Percentiles rank a stretch among this genome's conserved stretches.
Evolutionary conservation across 352 stramenopile species (phyloP).

Genomic region (Pythium folliculosum): DNA sequence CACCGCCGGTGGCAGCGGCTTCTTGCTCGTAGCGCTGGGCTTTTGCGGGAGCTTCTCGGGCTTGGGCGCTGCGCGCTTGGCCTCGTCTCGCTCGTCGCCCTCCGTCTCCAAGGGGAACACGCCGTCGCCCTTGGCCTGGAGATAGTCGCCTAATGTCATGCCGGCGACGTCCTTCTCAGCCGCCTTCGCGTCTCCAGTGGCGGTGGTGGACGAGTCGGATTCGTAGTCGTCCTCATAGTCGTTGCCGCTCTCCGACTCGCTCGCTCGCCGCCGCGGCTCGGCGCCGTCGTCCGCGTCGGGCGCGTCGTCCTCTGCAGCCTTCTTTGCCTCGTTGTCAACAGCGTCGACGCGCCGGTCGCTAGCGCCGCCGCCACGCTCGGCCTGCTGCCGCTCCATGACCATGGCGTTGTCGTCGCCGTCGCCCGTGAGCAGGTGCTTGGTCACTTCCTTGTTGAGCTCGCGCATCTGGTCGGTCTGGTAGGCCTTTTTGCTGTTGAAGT

Average conservation of each 20-base stretch:
- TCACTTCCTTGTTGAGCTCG: constrained; percentile 40
- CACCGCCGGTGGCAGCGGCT: constrained; percentile 26
- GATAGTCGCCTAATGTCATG: constrained; percentile 61
- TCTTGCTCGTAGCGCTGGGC: constrained; percentile 23
- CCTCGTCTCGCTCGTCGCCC: constrained; percentile 3
- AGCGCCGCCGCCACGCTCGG: too few species aligned
- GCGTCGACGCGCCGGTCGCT: neutral
- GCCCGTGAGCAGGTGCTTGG: constrained; percentile 60
- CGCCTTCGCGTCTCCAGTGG: neutral
- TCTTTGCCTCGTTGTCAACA: neutral
- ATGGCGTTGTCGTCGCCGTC: constrained; percentile 53
- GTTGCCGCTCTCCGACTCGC: constrained; percentile 17
- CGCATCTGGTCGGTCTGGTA: constrained; percentile 33
- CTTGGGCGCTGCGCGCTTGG: constrained; percentile 6
- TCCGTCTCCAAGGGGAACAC: constrained; percentile 21
- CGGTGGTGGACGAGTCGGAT: constrained; percentile 29
- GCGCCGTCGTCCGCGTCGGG: constrained; percentile 5
- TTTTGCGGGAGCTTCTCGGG: constrained; percentile 25
- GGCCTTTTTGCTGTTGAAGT: constrained; percentile 41
- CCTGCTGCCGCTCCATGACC: constrained; percentile 39
- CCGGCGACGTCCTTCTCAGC: constrained; percentile 37
- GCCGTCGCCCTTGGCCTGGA: constrained; percentile 44
- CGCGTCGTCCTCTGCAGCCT: neutral
- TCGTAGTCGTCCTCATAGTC: constrained; percentile 56
- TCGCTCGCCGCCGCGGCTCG: neutral